A percentile compares a stretch with the other conserved stretches of the same genome.
Evolutionary conservation across 106 monocot genomes (phyloP).

Genomic region (Ottelia alismoides): DNA sequence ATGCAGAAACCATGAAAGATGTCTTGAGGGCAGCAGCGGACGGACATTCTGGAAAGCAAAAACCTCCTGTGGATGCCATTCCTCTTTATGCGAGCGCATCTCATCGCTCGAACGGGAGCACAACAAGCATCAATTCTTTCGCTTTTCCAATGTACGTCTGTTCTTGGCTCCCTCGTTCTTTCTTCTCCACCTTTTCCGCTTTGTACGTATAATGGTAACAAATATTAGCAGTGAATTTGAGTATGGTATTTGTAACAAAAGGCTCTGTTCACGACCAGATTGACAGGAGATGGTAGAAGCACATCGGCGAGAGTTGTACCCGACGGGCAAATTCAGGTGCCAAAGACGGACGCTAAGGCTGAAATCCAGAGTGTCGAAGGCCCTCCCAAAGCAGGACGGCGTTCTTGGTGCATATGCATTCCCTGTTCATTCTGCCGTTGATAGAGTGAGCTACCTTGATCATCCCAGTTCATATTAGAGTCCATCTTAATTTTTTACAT

Average conservation of each 20-base stretch:
- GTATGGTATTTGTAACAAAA: background rate
- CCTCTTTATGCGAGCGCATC: slow-evolving; percentile 1
- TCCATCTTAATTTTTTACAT: no score
- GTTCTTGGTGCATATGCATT: slow-evolving; percentile 1
- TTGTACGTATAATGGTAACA: background rate
- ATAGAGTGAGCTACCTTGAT: no score
- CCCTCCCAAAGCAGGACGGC: background rate
- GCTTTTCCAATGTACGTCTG: slow-evolving; percentile 5
- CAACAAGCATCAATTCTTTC: slow-evolving; percentile 1
- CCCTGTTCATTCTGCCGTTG: background rate
- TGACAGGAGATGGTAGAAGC: background rate
- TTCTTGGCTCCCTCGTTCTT: background rate
- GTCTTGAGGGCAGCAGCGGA: slow-evolving; percentile 17
- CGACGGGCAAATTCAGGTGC: background rate
- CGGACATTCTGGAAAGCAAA: slow-evolving; percentile 1
- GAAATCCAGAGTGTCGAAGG: background rate
- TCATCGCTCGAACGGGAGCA: slow-evolving; percentile 3
- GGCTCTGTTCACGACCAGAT: background rate
- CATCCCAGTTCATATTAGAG: no score
- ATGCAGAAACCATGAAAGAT: slow-evolving; percentile 30
- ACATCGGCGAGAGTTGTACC: slow-evolving; percentile 5
- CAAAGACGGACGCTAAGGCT: background rate
- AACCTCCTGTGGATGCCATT: background rate
- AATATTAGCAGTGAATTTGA: background rate
- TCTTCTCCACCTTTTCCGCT: background rate